Conservation (phyloP, 1,284 basidiomycete species). For the Leccinum huronense region DNA sequence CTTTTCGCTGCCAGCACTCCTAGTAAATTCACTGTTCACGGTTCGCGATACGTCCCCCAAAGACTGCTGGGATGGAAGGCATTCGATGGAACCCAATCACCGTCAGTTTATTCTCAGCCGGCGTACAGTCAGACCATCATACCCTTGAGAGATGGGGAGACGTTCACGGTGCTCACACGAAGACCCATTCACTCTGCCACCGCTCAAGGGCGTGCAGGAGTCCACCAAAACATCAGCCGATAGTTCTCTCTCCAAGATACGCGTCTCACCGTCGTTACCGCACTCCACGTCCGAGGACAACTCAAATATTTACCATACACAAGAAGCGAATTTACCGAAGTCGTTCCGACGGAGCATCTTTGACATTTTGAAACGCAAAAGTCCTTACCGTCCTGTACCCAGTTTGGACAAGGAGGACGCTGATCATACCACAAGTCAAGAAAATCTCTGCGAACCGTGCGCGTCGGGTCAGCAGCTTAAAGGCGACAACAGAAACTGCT, state of each 20-base stretch:
- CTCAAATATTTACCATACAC: background rate
- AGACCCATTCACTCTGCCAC: slow-evolving; percentile 13
- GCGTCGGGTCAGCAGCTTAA: slow-evolving; percentile 4
- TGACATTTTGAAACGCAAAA: slow-evolving; percentile 27
- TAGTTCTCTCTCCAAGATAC: slow-evolving; percentile 8
- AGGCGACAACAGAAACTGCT: background rate
- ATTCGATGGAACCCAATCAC: slow-evolving; percentile 1
- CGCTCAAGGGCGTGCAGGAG: background rate
- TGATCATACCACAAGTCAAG: background rate
- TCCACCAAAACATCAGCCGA: slow-evolving; percentile 3
- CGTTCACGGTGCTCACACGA: slow-evolving; percentile 28
- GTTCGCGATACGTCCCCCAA: slow-evolving; percentile 24
- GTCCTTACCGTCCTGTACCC: slow-evolving; percentile 4
- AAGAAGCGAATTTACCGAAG: slow-evolving; percentile 12
- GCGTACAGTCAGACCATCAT: slow-evolving; percentile 18
- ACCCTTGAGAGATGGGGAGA: slow-evolving; percentile 30
- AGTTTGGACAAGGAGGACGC: slow-evolving; percentile 3
- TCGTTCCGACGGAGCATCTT: slow-evolving; percentile 31
- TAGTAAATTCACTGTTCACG: slow-evolving; percentile 38
- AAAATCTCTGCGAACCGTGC: background rate
- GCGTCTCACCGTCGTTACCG: slow-evolving; percentile 2
- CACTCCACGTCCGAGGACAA: slow-evolving; percentile 1
- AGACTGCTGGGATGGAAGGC: slow-evolving; percentile 17
- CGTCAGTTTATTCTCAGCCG: slow-evolving; percentile 1
- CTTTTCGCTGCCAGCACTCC: slow-evolving; percentile 31